Evolutionary conservation across 352 stramenopile species (phyloP), one percentile per base, ranked within the genome.

Genomic region (Phytophthora citricola): DNA sequence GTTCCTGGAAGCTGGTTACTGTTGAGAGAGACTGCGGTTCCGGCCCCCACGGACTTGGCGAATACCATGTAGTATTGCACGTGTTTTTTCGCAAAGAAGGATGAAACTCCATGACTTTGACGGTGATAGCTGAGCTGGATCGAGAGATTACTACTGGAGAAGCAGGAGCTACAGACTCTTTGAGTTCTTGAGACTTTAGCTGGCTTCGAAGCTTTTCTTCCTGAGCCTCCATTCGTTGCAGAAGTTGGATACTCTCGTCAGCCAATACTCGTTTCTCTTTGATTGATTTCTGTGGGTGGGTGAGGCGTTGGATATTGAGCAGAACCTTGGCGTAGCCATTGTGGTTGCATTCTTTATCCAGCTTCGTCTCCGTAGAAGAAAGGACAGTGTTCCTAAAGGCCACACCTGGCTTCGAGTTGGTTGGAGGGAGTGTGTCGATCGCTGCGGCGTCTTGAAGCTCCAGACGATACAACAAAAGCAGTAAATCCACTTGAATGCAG

Each of bases 41-140:
- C 87, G 10, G 78, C 85, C 0, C 88, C 87, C 1, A 73, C 75
- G 0, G 78, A 58, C 47, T 97, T 95, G 1, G 78, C 86, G 46
- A 90, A 95, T 11, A 93, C 66, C 78, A 92, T 92, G 48, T 94
- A 93, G 43, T 90, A 92, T 9, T 67, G 57, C 10, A 93, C 71
- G 1, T 56, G 40, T 15, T 64, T 71, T 78, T 76, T 12, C 67
- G 63, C 6, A 73, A 56, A 5, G 69, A 75, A 15, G 81, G 58
- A 14, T 68, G 59, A 44, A 80, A 88, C 29, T 62, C 62, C 26
- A 83, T 9, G 34, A 92, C 64, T 49, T 79, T 49, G 20, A 95
- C 51, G 1, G 69, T 81, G 20, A 95, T 73, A 14, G 80, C 65
- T 5, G 71, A 87, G 27, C 74, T 85, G 5, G 75, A 89, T 6